Evolutionary conservation across 495 filamentous ascomycete genomes (phyloP).

Genomic region (Lepidopterella palustris): DNA sequence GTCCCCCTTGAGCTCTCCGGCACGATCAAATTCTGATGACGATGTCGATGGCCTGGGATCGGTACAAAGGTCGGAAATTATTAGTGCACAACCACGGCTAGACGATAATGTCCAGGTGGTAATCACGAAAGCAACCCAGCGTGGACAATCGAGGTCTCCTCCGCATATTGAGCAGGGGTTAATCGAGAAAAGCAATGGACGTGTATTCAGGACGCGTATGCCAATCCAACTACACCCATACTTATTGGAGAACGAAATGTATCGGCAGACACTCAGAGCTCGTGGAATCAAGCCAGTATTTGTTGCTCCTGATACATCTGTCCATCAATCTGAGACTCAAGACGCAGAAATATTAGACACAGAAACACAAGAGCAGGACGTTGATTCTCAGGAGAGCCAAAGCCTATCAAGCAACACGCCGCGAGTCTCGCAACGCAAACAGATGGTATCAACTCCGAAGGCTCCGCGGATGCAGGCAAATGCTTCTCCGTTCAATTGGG

Average conservation of each 20-base stretch:
- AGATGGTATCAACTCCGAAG: neutral
- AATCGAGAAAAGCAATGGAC: neutral
- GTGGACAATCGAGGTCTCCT: neutral
- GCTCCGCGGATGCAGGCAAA: neutral
- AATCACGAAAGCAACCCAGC: neutral
- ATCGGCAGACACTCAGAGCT: slow-evolving; percentile 28
- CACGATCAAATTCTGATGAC: neutral
- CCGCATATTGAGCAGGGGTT: neutral
- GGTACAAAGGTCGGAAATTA: neutral
- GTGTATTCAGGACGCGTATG: slow-evolving; percentile 29
- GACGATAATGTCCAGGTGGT: neutral
- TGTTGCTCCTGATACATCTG: neutral
- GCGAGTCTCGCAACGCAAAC: neutral
- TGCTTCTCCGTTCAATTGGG: neutral
- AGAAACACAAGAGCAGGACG: slow-evolving; percentile 23
- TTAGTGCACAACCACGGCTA: neutral
- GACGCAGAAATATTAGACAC: too few relatives aligned
- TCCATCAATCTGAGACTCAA: neutral
- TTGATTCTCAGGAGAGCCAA: slow-evolving; percentile 9
- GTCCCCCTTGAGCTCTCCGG: neutral
- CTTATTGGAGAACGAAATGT: slow-evolving; percentile 30
- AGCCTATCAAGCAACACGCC: slow-evolving; percentile 5
- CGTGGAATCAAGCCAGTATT: slow-evolving; percentile 32
- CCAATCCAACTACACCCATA: slow-evolving; percentile 39
- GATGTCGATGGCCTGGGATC: neutral